Percentiles rank a stretch among this genome's conserved stretches.
phyloP scores from a whole-genome alignment of 176 grass and related monocot genomes.

The Carex littledalei region DNA sequence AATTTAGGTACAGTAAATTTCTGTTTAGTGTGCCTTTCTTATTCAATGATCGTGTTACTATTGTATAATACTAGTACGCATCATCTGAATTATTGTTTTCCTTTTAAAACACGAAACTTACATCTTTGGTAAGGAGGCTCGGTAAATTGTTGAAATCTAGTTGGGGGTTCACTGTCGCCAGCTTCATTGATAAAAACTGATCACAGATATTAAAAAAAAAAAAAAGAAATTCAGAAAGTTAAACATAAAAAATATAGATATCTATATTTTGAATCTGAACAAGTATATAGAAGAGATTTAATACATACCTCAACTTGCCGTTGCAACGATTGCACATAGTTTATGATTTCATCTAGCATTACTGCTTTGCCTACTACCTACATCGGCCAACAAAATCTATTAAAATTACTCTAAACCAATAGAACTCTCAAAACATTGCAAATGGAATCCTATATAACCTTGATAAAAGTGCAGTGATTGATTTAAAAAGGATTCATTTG shows the following conservation, averaged over 20 bases:
- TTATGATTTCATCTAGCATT: slow-evolving; percentile 99
- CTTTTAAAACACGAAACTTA: slow-evolving; percentile 30
- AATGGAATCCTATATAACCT: neutral
- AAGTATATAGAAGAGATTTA: slow-evolving; percentile 1
- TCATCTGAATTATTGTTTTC: neutral
- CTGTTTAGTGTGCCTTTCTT: neutral
- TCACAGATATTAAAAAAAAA: slow-evolving; percentile 19
- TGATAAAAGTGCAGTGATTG: neutral
- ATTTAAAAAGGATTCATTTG: neutral
- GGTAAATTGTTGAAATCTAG: slow-evolving; percentile 95
- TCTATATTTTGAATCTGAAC: slow-evolving; percentile 11
- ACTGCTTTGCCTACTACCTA: slow-evolving; percentile 98
- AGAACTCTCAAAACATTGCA: neutral
- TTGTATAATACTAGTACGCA: neutral
- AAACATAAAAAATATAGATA: slow-evolving; percentile 4
- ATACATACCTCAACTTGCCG: slow-evolving; percentile 92
- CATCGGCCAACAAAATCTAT: slow-evolving; percentile 32
- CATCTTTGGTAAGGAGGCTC: slow-evolving; percentile 80
- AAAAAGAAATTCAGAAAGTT: slow-evolving; percentile 33
- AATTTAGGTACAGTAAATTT: neutral
- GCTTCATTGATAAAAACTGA: slow-evolving; percentile 99
- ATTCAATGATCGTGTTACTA: neutral
- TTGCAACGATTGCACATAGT: slow-evolving; percentile 97
- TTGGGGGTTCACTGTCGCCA: slow-evolving; percentile 95
- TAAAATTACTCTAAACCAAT: neutral